phyloP scores from a whole-genome alignment of 257 asterid genomes.

The Capsicum pubescens region DNA sequence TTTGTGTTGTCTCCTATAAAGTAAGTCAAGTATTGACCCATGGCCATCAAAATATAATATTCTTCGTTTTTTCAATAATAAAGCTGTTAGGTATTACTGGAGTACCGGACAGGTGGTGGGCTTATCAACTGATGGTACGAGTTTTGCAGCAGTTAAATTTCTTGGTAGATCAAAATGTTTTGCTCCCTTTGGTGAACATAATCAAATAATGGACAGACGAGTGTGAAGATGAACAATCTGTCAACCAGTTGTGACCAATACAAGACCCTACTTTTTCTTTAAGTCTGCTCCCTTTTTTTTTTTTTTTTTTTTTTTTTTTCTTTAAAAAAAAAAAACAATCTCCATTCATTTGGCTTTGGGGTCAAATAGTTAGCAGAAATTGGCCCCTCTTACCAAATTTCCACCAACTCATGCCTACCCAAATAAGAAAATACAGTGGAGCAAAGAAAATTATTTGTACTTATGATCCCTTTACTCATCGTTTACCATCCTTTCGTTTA shows the following conservation, averaged over 20 bases:
- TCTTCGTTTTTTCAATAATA: not conserved
- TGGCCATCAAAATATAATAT: not conserved
- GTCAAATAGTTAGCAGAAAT: not conserved
- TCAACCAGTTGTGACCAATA: slow-evolving; percentile 10
- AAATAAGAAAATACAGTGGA: not conserved
- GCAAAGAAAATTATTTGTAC: not conserved
- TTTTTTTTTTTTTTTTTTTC: too few species aligned
- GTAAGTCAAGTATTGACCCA: not conserved
- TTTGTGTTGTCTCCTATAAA: not conserved
- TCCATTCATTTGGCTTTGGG: not conserved
- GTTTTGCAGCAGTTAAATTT: not conserved
- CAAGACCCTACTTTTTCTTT: not conserved
- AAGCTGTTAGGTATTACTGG: not conserved
- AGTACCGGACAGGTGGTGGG: not conserved
- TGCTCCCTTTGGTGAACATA: not conserved
- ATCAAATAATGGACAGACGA: not conserved
- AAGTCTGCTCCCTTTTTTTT: not conserved
- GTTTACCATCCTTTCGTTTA: not conserved
- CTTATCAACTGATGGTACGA: not conserved
- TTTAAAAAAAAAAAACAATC: not conserved
- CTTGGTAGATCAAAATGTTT: not conserved
- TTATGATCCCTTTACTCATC: not conserved
- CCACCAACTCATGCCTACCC: not conserved
- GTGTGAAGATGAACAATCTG: slow-evolving; percentile 1
- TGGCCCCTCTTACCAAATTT: not conserved